These are phyloP conservation scores for Podila verticillata DNA, from an alignment of 192 early-diverging fungal genomes.

Conservation along the genomic window DNA sequence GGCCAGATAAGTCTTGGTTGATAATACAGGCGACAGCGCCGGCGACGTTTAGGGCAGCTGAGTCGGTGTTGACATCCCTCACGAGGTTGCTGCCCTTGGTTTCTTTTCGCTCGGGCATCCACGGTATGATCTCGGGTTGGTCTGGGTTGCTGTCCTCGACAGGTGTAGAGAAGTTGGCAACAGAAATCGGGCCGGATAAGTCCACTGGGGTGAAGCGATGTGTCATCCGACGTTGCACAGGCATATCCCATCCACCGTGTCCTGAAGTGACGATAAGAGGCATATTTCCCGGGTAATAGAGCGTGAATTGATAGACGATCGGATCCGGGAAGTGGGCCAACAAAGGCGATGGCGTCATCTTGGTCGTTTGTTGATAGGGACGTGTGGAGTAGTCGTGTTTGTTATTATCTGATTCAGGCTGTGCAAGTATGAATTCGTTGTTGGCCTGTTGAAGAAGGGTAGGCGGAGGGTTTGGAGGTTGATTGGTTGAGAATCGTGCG, in stretches of 20 bases:
- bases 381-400: background rate
- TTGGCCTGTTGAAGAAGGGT: background rate
- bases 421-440: background rate
- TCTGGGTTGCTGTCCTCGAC: background rate
- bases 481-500: conserved; percentile 53
- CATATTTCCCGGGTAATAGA: conserved; percentile 45
- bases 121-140: conserved; percentile 12
- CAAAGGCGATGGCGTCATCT: background rate
- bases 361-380: background rate
- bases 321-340: conserved; percentile 17
- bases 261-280: conserved; percentile 39
- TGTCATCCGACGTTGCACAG: conserved; percentile 9
- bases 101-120: conserved; percentile 35
- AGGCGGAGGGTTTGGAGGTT: background rate
- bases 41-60: conserved; percentile 33
- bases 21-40: conserved; percentile 28
- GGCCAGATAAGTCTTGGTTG: background rate
- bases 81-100: conserved; percentile 31
- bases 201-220: conserved; percentile 25
- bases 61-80: conserved; percentile 36
- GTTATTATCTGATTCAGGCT: background rate
- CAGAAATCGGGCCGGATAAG: background rate
- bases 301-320: conserved; percentile 37
- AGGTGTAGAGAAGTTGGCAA: conserved; percentile 18
- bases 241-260: conserved; percentile 18